These are phyloP conservation scores for Zizania latifolia DNA, from an alignment of 176 grass and related monocot species.

Conservation along the genomic window DNA sequence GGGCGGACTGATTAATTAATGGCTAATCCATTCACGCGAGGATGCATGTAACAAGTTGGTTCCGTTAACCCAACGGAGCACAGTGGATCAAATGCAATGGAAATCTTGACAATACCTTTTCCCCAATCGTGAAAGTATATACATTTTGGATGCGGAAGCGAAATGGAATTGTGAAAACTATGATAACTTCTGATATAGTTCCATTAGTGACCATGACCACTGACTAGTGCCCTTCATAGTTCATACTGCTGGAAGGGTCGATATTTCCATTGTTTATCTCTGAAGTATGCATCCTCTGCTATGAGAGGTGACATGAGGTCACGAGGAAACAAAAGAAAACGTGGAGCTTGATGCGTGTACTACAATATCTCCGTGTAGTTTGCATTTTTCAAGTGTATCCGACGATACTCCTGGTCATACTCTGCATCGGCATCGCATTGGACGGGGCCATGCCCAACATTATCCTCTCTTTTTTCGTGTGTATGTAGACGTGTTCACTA, in stretches of 20 bases:
- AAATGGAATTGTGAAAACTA: not conserved
- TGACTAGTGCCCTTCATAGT: no score
- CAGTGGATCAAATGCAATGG: not conserved
- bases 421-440: slow-evolving; percentile 21
- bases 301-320: not conserved
- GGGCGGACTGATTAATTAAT: not conserved
- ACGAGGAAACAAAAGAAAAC: not conserved
- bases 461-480: not conserved
- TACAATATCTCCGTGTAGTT: not conserved
- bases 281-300: not conserved
- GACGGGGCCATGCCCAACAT: not conserved
- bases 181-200: not conserved
- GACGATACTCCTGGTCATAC: slow-evolving; percentile 37
- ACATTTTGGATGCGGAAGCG: not conserved
- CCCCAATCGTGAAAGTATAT: no score
- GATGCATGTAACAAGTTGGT: slow-evolving; percentile 10
- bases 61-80: not conserved
- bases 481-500: not conserved
- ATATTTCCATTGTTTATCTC: not conserved
- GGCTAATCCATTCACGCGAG: not conserved
- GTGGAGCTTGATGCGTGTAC: slow-evolving; percentile 31
- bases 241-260: not conserved
- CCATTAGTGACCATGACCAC: no score
- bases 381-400: not conserved
- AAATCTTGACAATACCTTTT: no score